Conservation (phyloP, 1,284 basidiomycete species). For the Ustilago bromivora region DNA sequence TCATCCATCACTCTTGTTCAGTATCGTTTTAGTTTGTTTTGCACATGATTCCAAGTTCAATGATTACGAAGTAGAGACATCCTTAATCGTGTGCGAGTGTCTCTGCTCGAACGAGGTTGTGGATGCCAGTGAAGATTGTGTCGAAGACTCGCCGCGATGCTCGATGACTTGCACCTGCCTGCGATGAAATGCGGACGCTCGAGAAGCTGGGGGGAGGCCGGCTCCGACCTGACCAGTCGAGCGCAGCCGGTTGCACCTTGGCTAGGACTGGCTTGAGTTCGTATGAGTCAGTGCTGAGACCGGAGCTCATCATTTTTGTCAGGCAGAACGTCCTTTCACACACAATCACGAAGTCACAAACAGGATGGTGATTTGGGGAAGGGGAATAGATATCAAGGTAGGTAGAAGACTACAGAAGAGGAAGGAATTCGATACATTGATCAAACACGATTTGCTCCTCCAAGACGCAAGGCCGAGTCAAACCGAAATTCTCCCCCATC, state of each 20-base stretch:
- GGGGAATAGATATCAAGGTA: slow-evolving; percentile 1
- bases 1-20: not conserved
- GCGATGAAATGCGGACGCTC: too few relatives aligned
- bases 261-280: too few relatives aligned
- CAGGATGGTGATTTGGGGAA: not conserved
- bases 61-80: not conserved
- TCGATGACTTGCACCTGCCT: too few relatives aligned
- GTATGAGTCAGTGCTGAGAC: too few relatives aligned
- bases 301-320: too few relatives aligned
- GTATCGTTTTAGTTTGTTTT: not conserved
- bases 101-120: too few relatives aligned
- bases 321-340: not conserved
- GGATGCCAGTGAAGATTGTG: too few relatives aligned
- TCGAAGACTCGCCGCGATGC: too few relatives aligned
- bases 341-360: not conserved
- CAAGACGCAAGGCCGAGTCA: slow-evolving; percentile 6
- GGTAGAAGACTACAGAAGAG: not conserved
- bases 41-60: slow-evolving; percentile 7
- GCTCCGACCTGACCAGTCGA: too few relatives aligned
- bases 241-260: too few relatives aligned
- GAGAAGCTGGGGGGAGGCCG: too few relatives aligned
- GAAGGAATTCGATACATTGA: not conserved
- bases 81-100: too few relatives aligned
- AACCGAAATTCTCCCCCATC: not conserved
- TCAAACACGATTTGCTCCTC: not conserved